Evolutionary conservation across 2,329 filamentous ascomycete species (phyloP), one percentile per base, ranked within the genome.

Genomic region (Microcyclospora pomicola): DNA sequence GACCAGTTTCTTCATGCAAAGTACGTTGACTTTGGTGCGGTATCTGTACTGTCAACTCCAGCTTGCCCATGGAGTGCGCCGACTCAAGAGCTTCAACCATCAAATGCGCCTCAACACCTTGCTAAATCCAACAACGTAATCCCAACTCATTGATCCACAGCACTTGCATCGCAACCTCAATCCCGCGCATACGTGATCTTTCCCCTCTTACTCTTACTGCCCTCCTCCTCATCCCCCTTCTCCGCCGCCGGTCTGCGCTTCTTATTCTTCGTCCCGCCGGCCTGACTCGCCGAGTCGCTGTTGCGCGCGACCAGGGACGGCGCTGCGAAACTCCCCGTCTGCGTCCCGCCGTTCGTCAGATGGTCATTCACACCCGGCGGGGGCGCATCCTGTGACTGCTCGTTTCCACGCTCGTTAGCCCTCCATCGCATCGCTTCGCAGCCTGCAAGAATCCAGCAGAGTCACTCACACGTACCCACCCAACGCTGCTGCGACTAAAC

Each of bases 141-240:
- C 42, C 37, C 5, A 38, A 44, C 43, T 16, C 46, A 43, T 36
- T 33, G 43, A 40, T 42, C 44, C 10, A 29, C 15, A 40, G 10
- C 15, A 33, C 34, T n/a, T 15, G 9, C 14, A 24, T 14, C 13
- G 24, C 24, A 12, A 27, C 13, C 30, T 61, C 56, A 65, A 36
- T 68, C 65, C 37, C 65, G 51, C 14, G 61, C 62, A 46, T 69
- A 69, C n/a, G 61, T 63, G 36, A 69, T 68, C 54, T 69, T 69
- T 19, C 62, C 59, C 39, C 66, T 55, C 55, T 69, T 69, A 29
- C 49, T 49, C 2, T 59, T 53, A 49, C 67, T 67, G 19, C 52
- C 52, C 31, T 67, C 63, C 1, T 63, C 59, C 27, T 68, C 66
- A 5, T 67, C 65, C 24, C 67, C 65, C 37, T 64, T 63, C 9